Percentiles rank a stretch among this genome's conserved stretches.
Conservation (phyloP, 257 asterid genomes). For the Forsythia suspensa region DNA sequence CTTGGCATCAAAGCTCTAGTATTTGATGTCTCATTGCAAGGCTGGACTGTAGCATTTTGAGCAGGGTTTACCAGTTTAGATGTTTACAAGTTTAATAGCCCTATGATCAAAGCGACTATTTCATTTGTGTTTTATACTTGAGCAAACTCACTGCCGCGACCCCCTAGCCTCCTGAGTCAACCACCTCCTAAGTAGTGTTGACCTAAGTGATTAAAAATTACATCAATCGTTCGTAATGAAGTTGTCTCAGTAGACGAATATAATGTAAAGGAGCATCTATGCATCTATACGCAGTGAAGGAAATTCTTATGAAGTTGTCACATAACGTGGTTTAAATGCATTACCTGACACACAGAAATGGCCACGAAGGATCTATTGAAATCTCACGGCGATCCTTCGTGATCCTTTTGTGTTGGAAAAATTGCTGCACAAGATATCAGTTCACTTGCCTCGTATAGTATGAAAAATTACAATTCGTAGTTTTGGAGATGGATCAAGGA, state of each 20-base stretch:
- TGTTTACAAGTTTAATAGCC: not conserved
- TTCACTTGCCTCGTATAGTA: slow-evolving; percentile 1
- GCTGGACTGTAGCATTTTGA: slow-evolving; percentile 1
- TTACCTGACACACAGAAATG: not conserved
- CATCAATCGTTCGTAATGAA: not conserved
- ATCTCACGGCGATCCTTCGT: slow-evolving; percentile 7
- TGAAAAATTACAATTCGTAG: not conserved
- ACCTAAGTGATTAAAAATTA: not conserved
- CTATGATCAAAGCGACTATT: not conserved
- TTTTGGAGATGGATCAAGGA: slow-evolving; percentile 7
- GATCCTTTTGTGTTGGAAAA: not conserved
- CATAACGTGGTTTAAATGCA: slow-evolving; percentile 2
- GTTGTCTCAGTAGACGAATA: slow-evolving; percentile 3
- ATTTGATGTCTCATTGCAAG: slow-evolving; percentile 9
- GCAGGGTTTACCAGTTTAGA: not conserved
- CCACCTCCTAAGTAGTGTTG: not conserved
- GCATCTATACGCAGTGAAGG: slow-evolving; percentile 1
- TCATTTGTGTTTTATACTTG: slow-evolving; percentile 3
- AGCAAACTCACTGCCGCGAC: slow-evolving; percentile 4
- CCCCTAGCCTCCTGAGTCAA: not conserved
- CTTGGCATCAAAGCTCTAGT: slow-evolving; percentile 19
- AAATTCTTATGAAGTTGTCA: not conserved
- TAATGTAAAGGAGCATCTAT: not conserved
- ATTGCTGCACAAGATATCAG: slow-evolving; percentile 1
- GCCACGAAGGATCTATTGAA: not conserved